Conservation (phyloP, 139 green algal genomes). For the Micractinium conductrix region DNA sequence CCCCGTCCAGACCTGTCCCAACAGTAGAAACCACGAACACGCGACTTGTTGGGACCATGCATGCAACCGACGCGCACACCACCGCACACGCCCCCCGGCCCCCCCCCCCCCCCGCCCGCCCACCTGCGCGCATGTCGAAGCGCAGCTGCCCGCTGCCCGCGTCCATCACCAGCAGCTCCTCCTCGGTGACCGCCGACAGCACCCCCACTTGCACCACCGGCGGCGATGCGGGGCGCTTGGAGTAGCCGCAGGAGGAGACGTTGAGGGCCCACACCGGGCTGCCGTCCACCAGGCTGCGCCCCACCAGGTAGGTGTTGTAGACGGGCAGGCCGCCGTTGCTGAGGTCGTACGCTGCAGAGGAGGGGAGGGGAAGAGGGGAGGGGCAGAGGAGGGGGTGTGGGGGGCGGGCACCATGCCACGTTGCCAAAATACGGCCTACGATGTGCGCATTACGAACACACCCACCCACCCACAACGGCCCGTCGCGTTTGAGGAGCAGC, state of each 20-base stretch:
- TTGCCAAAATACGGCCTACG: no score
- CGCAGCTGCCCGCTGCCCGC: not conserved
- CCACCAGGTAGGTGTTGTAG: conserved; percentile 22
- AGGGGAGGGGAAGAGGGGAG: not conserved
- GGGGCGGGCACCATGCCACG: not conserved
- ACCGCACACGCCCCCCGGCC: no score
- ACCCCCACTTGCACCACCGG: not conserved
- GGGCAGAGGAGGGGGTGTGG: not conserved
- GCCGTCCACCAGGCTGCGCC: not conserved
- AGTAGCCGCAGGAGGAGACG: not conserved
- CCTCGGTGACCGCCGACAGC: not conserved
- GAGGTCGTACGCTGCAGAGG: not conserved
- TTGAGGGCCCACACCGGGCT: not conserved
- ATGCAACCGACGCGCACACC: not conserved
- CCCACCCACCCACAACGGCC: not conserved
- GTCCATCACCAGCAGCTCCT: conserved; percentile 4
- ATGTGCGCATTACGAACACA: no score
- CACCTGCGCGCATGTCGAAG: not conserved
- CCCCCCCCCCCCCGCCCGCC: not conserved
- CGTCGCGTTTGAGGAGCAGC: no score
- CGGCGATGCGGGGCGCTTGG: conserved; percentile 1
- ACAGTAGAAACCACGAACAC: no score
- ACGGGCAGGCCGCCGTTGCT: conserved; percentile 7
- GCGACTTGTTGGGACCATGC: not conserved
- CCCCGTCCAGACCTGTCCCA: not conserved